Percentiles rank a stretch among this genome's conserved stretches.
These are phyloP conservation scores for Kodamaea kakaduensis DNA, from an alignment of 805 yeast species.

Conservation along the genomic window DNA sequence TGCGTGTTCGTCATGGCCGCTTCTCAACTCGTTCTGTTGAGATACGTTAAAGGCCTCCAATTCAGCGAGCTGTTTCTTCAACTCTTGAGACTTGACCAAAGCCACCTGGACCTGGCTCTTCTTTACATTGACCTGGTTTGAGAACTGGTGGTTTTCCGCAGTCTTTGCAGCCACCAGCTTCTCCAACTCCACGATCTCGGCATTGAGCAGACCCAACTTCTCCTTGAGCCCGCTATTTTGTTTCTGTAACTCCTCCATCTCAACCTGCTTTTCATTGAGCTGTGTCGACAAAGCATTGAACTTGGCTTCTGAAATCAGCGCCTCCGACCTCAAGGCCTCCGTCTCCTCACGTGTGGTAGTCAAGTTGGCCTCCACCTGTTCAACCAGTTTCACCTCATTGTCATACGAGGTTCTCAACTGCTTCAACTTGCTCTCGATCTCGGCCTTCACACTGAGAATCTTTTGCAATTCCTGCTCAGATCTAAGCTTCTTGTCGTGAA, in stretches of 20 bases:
- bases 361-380: constrained; percentile 63
- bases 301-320: constrained; percentile 74
- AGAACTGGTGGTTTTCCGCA: constrained; percentile 56
- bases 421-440: constrained; percentile 67
- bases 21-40: constrained; percentile 5
- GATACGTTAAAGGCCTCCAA: constrained; percentile 1
- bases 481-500: constrained; percentile 64
- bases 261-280: constrained; percentile 55
- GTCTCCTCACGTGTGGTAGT: constrained; percentile 60
- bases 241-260: constrained; percentile 64
- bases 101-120: constrained; percentile 66
- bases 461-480: constrained; percentile 77
- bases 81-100: constrained; percentile 45
- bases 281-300: constrained; percentile 66
- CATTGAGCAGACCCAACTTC: constrained; percentile 59
- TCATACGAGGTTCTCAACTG: constrained; percentile 69
- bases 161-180: constrained; percentile 50
- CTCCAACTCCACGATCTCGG: constrained; percentile 59
- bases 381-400: constrained; percentile 71
- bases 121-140: constrained; percentile 60
- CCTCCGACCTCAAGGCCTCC: constrained; percentile 64
- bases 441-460: constrained; percentile 61
- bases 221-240: constrained; percentile 65
- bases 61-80: constrained; percentile 16
- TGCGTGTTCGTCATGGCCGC: constrained; percentile 6